Percentiles rank a stretch among this genome's conserved stretches.
These are phyloP conservation scores for Dioscorea alata DNA, from an alignment of 106 monocot genomes.

Conservation along the genomic window DNA sequence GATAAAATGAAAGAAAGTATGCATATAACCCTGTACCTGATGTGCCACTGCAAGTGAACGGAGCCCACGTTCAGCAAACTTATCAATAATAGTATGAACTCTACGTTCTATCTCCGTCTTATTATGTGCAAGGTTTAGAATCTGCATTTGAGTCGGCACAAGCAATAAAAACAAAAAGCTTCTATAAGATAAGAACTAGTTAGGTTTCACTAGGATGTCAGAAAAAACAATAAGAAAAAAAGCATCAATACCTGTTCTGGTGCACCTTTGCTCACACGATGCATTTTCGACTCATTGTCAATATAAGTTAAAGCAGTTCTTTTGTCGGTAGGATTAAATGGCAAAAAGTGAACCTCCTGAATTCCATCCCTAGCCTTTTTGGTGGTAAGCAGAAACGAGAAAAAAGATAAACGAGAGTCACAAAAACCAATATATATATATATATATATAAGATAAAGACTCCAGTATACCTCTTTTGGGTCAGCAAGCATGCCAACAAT, in stretches of 20 bases:
- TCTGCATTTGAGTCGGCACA: constrained; percentile 35
- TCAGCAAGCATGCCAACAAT: constrained; percentile 97
- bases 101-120: constrained; percentile 88
- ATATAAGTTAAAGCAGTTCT: constrained; percentile 74
- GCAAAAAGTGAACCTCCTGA: constrained; percentile 73
- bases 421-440: neutral
- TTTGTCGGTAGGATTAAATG: constrained; percentile 76
- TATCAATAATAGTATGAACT: constrained; percentile 94
- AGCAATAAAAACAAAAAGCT: neutral
- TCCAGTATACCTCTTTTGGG: constrained; percentile 65
- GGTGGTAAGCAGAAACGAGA: neutral
- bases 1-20: neutral
- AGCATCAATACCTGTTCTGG: constrained; percentile 55
- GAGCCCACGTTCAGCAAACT: constrained; percentile 94
- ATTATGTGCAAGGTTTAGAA: constrained; percentile 88
- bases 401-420: neutral
- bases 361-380: constrained; percentile 59
- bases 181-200: too few relatives aligned
- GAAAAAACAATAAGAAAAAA: neutral
- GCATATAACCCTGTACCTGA: constrained; percentile 39
- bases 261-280: constrained; percentile 83
- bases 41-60: constrained; percentile 90
- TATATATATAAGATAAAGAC: too few relatives aligned
- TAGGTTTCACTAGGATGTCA: too few relatives aligned
- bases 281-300: constrained; percentile 61